Conservation (phyloP, 257 asterid species). For the Solanum ossicruentum region DNA sequence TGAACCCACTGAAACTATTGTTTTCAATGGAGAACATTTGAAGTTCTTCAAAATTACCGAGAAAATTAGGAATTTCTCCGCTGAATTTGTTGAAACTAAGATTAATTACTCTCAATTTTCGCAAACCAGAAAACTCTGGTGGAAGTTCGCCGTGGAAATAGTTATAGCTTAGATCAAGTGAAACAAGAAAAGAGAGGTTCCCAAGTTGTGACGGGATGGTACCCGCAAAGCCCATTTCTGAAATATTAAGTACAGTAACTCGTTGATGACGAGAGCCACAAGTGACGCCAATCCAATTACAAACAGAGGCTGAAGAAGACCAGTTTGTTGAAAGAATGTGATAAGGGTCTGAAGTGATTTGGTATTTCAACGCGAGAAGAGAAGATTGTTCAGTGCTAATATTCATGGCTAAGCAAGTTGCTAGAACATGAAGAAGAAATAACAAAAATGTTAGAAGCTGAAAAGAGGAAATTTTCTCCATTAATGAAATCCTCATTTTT, state of each 20-base stretch:
- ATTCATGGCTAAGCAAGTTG: not conserved
- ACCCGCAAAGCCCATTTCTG: constrained; percentile 13
- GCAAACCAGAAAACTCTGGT: constrained; percentile 2
- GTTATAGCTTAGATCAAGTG: constrained; percentile 15
- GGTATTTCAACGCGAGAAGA: constrained; percentile 12
- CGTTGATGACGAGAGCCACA: constrained; percentile 19
- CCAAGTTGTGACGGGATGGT: constrained; percentile 21
- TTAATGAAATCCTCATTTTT: not conserved
- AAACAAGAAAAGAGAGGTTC: constrained; percentile 19
- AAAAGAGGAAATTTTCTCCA: not conserved
- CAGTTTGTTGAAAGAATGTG: constrained; percentile 8
- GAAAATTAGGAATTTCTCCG: not conserved
- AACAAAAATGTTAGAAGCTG: not conserved
- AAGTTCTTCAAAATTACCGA: not conserved
- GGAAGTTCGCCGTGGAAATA: constrained; percentile 14
- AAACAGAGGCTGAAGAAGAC: constrained; percentile 7
- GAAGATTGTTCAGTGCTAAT: constrained; percentile 19
- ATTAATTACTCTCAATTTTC: not conserved
- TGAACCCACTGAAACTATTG: not conserved
- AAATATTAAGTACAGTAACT: constrained; percentile 8
- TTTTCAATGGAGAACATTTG: not conserved
- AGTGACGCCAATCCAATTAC: constrained; percentile 21
- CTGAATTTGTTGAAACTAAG: constrained; percentile 1
- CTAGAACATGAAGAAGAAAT: not conserved
- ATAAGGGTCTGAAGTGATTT: not conserved